Base-by-base conservation (phyloP, 352 stramenopile genomes). In the Aphanomyces cochlioides region DNA sequence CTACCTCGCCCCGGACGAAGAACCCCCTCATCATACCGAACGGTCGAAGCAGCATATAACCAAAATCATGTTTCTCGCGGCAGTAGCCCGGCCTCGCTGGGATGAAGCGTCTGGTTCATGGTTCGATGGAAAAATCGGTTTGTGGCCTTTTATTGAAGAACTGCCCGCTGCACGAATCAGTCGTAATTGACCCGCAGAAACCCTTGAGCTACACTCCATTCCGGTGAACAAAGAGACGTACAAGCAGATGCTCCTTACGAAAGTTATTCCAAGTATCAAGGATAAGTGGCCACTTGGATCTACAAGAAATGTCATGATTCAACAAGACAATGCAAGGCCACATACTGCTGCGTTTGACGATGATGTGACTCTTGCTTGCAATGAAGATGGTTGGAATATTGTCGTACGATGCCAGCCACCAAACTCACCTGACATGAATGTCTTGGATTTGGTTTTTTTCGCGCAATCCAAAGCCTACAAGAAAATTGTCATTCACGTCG, bases 351-450 rank as follows among this genome's bases (percentile, higher is more conserved):
- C 17, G 12, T 6, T 15, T 15, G 48, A 57, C 19, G 6, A 15
- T 34, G 48, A 15, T 21, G 48, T 57, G 7, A 21, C 36, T 34
- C n/a, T 7, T n/a, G 48, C 48, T 34, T 57, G 48, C 48, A 57
- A 15, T 12, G 12, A 15, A 15, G 6, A 57, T 34, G 48, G 17
- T 19, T 57, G 48, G 48, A 7, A 15, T 36, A 57, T 57, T 15
- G 8, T 7, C 5, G 12, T 57, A 15, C 7, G 8, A 7, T 57
- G 48, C 36, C 73, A 82, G 53, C 70, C 69, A 8, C 37, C 71
- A 4, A 78, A 79, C 39, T 77, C 70, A 5, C 73, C 77, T 0
- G 73, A 80, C 45, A 54, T 71, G 28, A 81, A 78, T 37, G 69
- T 78, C 0, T 50, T 79, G 2, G 72, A 81, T 40, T 54, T 76